Percentiles rank a stretch among this genome's conserved stretches.
These are phyloP conservation scores for Erythrophleum ivorense DNA, from an alignment of 331 rosid species.

Conservation along the genomic window DNA sequence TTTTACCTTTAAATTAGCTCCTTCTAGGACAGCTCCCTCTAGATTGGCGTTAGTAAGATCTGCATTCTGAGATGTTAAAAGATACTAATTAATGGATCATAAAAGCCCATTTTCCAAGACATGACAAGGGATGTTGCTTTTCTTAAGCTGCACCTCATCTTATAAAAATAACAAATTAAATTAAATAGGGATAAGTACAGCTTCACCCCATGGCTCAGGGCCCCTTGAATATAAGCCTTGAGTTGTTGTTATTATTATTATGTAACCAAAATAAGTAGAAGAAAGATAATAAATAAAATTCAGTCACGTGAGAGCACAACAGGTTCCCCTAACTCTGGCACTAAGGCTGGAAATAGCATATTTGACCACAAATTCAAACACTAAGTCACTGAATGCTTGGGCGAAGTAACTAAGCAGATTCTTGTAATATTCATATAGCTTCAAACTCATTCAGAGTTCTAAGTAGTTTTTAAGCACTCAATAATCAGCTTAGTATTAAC, in stretches of 20 bases:
- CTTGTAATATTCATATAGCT: background rate
- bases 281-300: background rate
- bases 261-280: background rate
- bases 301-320: background rate
- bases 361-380: background rate
- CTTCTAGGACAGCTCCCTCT: constrained; percentile 90
- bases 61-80: constrained; percentile 69
- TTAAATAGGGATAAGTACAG: background rate
- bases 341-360: background rate
- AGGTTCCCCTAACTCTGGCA: background rate
- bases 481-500: background rate
- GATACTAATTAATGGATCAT: constrained; percentile 27
- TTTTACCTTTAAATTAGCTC: constrained; percentile 93
- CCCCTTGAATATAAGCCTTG: background rate
- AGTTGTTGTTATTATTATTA: background rate
- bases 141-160: constrained; percentile 20
- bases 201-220: background rate
- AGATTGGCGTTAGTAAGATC: constrained; percentile 93
- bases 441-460: background rate
- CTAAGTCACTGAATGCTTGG: background rate
- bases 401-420: background rate
- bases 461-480: background rate
- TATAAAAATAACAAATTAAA: constrained; percentile 27
- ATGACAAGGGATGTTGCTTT: background rate
- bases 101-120: constrained; percentile 17